A percentile compares a stretch with the other conserved stretches of the same genome.
Conservation (phyloP, 352 stramenopile genomes). For the Thraustochytrium striatum region DNA sequence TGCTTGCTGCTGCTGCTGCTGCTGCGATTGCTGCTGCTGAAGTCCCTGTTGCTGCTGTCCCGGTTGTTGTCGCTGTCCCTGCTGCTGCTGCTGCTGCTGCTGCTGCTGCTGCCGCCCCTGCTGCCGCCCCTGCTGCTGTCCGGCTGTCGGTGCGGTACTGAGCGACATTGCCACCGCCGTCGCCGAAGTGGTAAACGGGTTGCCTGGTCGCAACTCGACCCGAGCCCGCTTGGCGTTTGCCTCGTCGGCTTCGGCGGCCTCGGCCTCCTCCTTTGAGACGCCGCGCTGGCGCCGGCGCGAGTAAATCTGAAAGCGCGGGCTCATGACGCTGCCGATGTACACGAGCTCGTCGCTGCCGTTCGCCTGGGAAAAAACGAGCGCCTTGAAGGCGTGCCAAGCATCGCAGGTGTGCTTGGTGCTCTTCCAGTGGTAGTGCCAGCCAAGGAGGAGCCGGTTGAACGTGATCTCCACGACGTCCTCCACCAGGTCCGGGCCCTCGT, state of each 20-base stretch:
- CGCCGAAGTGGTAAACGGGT: not conserved
- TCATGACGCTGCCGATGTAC: not conserved
- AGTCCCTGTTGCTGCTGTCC: no score
- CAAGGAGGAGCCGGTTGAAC: conserved; percentile 16
- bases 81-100: not conserved
- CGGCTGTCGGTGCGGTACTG: no score
- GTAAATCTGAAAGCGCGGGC: not conserved
- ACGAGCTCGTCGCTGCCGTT: not conserved
- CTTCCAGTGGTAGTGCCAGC: conserved; percentile 35
- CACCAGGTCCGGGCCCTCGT: not conserved
- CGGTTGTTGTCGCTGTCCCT: not conserved
- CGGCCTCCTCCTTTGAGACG: not conserved
- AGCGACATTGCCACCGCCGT: not conserved
- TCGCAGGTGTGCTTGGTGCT: conserved; percentile 40
- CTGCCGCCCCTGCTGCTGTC: not conserved
- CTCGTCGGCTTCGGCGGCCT: not conserved
- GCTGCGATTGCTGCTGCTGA: no score
- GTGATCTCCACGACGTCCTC: not conserved
- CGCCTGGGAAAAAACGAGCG: not conserved
- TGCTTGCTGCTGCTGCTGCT: no score
- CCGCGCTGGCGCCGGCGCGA: not conserved
- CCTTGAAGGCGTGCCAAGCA: conserved; percentile 11
- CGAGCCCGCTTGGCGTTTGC: not conserved
- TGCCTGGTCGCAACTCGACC: not conserved
- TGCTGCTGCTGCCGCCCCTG: not conserved